Conservation (phyloP, 371 early-diverging fungal genomes). For the Dinochytrium kinnereticum region DNA sequence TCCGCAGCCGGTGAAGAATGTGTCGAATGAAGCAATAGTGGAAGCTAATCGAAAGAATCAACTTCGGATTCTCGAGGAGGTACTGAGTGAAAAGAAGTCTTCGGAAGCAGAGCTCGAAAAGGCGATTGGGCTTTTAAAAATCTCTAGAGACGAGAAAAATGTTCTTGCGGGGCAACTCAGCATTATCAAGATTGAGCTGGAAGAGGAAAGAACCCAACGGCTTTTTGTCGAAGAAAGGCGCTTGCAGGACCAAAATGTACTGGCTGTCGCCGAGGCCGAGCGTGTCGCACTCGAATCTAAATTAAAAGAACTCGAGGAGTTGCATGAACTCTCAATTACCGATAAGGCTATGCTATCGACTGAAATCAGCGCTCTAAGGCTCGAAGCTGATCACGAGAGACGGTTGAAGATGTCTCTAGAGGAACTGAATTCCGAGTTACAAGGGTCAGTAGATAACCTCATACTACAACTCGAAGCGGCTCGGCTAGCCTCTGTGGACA, state of each 20-base stretch:
- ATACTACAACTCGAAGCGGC: no score
- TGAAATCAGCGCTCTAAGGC: not conserved
- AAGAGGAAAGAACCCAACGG: not conserved
- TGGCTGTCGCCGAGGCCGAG: no score
- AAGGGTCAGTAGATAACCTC: not conserved
- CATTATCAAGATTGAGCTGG: not conserved
- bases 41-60: no score
- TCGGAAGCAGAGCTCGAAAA: not conserved
- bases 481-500: no score
- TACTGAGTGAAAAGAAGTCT: not conserved
- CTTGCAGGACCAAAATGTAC: not conserved
- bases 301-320: not conserved
- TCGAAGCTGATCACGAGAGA: not conserved
- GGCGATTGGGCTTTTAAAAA: not conserved
- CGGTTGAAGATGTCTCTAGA: not conserved
- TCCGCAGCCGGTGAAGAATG: no score
- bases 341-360: not conserved
- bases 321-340: not conserved
- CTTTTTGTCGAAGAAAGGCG: not conserved
- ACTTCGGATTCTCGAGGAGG: not conserved
- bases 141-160: not conserved
- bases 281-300: no score
- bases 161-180: not conserved
- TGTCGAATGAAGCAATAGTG: no score
- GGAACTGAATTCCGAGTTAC: not conserved